These are phyloP conservation scores for Globisporangium nodosum DNA, from an alignment of 352 stramenopile genomes.

Conservation along the genomic window DNA sequence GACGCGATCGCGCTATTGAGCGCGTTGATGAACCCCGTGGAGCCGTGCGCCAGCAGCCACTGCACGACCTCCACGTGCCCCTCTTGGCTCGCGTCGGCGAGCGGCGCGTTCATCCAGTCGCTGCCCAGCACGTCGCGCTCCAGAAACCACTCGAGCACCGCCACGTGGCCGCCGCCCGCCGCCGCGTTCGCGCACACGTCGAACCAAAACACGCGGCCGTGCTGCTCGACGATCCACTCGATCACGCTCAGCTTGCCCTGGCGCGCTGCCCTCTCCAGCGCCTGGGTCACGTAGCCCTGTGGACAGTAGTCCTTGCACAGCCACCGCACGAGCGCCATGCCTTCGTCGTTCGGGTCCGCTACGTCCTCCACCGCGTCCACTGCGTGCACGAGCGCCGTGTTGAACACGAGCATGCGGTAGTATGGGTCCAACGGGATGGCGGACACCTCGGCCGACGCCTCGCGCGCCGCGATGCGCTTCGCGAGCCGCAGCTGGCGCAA, in stretches of 20 bases:
- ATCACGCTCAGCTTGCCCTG: conserved; percentile 1
- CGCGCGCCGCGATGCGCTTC: conserved; percentile 1
- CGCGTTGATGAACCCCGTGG: not conserved
- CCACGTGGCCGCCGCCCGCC: not conserved
- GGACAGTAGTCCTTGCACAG: conserved; percentile 3
- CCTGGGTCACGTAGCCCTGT: not conserved
- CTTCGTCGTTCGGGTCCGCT: not conserved
- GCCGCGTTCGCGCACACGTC: not conserved
- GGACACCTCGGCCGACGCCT: not conserved
- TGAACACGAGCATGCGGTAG: conserved; percentile 1
- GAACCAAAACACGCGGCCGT: not conserved
- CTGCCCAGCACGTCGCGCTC: not conserved
- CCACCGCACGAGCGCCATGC: conserved; percentile 3
- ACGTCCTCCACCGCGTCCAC: not conserved
- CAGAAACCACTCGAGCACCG: conserved; percentile 1
- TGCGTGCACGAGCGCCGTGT: not conserved
- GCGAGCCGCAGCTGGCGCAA: not conserved
- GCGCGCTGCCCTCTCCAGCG: not conserved
- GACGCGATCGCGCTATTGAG: not conserved
- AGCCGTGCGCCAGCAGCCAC: conserved; percentile 1
- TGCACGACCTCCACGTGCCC: not conserved
- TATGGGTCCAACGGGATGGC: not conserved
- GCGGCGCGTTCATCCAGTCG: not conserved
- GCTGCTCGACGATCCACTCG: not conserved
- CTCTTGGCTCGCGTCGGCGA: not conserved